A percentile compares a stretch with the other conserved stretches of the same genome.
Conservation (phyloP, 2,329 filamentous ascomycete species). For the Blastomyces percursus region DNA sequence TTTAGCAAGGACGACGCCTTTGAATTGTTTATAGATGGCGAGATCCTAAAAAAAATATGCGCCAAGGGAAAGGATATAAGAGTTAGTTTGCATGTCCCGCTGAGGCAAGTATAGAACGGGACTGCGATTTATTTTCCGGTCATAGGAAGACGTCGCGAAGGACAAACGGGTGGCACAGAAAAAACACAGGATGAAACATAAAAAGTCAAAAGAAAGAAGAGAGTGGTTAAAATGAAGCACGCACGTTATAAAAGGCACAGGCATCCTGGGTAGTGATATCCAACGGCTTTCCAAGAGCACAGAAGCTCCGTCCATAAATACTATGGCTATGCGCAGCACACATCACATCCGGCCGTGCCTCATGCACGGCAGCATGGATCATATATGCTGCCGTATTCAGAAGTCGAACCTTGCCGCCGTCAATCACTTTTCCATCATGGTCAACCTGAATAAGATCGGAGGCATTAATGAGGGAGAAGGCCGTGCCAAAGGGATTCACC, state of each 20-base stretch:
- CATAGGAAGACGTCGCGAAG: neutral
- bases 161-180: neutral
- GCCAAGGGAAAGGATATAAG: neutral
- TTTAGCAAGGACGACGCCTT: constrained; percentile 42
- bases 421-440: constrained; percentile 50
- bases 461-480: constrained; percentile 51
- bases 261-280: constrained; percentile 39
- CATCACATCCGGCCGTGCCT: constrained; percentile 43
- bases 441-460: constrained; percentile 59
- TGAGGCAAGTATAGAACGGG: neutral
- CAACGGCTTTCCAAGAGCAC: constrained; percentile 31
- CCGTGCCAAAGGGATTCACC: constrained; percentile 55
- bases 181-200: neutral
- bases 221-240: neutral
- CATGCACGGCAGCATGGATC: constrained; percentile 45
- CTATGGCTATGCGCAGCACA: constrained; percentile 47
- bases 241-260: constrained; percentile 36
- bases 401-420: constrained; percentile 43
- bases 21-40: constrained; percentile 43
- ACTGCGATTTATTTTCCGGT: no score
- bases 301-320: constrained; percentile 40
- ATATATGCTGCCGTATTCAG: constrained; percentile 42
- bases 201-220: neutral
- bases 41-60: constrained; percentile 33
- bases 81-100: neutral